phyloP scores from a whole-genome alignment of 2,329 filamentous ascomycete species.

The Cyclaneusma minus region DNA sequence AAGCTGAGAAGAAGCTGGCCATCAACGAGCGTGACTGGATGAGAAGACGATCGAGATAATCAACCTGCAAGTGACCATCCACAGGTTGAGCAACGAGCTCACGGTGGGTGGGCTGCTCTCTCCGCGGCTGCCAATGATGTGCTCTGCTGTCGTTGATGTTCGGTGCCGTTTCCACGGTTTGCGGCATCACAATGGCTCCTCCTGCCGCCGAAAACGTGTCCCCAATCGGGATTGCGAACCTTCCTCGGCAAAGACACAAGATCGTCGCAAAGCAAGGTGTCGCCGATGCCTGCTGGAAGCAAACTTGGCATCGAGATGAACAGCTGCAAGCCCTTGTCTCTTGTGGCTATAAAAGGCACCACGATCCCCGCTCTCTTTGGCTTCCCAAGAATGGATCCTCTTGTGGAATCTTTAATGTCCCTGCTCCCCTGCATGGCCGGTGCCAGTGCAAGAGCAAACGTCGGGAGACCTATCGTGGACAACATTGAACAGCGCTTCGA shows the following conservation, averaged over 20 bases:
- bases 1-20: no score
- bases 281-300: conserved; percentile 95
- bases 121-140: no score
- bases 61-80: no score
- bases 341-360: conserved; percentile 99
- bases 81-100: no score
- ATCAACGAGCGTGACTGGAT: no score
- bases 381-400: background rate
- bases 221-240: conserved; percentile 54
- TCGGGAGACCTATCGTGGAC: conserved; percentile 98
- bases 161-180: no score
- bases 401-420: conserved; percentile 6
- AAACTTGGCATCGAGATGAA: conserved; percentile 98
- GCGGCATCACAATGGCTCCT: conserved; percentile 37
- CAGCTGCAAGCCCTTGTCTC: conserved; percentile 92
- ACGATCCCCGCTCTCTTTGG: conserved; percentile 57
- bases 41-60: no score
- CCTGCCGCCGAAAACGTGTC: conserved; percentile 39
- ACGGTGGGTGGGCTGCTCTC: no score
- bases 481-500: conserved; percentile 99
- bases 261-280: conserved; percentile 67
- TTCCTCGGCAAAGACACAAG: conserved; percentile 56
- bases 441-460: conserved; percentile 90
- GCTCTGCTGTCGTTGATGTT: no score
- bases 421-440: conserved; percentile 90